Evolutionary conservation across 2,329 filamentous ascomycete species (phyloP).

Genomic region (Dendrostoma leiphaemia): DNA sequence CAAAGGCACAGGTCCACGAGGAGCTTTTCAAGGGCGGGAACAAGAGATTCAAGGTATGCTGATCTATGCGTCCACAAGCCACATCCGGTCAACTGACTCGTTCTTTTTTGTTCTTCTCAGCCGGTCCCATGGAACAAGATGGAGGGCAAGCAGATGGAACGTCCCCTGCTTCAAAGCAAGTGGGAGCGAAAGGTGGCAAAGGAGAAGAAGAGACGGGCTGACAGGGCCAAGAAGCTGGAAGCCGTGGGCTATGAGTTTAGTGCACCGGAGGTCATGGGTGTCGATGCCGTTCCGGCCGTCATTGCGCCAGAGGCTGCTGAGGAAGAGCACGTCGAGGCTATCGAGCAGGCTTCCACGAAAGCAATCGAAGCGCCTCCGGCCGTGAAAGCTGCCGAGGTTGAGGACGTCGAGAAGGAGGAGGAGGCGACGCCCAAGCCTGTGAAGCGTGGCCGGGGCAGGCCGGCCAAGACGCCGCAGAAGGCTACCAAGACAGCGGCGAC

Average conservation of each 20-base stretch:
- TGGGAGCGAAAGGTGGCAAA: slow-evolving; percentile 75
- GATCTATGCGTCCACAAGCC: not conserved
- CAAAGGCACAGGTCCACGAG: slow-evolving; percentile 73
- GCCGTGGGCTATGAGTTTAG: slow-evolving; percentile 82
- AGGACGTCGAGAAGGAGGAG: slow-evolving; percentile 27
- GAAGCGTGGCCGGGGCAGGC: slow-evolving; percentile 16
- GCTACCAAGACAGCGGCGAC: slow-evolving; percentile 28
- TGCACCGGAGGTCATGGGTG: slow-evolving; percentile 65
- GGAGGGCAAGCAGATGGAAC: slow-evolving; percentile 70
- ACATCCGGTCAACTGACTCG: not conserved
- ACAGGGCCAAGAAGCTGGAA: slow-evolving; percentile 73
- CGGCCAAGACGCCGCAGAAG: slow-evolving; percentile 20
- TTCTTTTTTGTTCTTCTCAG: not conserved
- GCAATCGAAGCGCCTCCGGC: slow-evolving; percentile 28
- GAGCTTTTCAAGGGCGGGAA: slow-evolving; percentile 89
- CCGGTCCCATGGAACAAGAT: slow-evolving; percentile 84
- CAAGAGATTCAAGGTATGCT: slow-evolving; percentile 70
- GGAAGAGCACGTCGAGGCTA: slow-evolving; percentile 34
- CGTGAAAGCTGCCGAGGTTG: slow-evolving; percentile 34
- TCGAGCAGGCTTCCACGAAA: slow-evolving; percentile 32
- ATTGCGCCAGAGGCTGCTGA: slow-evolving; percentile 29
- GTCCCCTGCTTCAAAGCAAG: slow-evolving; percentile 68
- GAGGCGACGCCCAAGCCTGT: slow-evolving; percentile 23
- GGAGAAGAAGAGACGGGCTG: slow-evolving; percentile 68
- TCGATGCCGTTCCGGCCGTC: slow-evolving; percentile 31